Base-by-base conservation (phyloP, 2,329 filamentous ascomycete genomes). In the Cercospora zeina region DNA sequence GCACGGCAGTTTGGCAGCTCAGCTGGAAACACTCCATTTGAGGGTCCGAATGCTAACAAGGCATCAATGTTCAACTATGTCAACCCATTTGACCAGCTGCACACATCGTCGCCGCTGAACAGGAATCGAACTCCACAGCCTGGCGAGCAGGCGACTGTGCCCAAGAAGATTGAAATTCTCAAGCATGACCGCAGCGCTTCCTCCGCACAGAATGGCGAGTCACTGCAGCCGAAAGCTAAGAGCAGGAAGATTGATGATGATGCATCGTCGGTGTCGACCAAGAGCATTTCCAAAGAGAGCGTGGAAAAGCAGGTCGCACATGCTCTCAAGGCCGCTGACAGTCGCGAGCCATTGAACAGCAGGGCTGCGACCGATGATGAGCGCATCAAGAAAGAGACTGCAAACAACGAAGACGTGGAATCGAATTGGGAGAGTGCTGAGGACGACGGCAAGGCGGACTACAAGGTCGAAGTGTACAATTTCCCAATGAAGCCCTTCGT, bases 401-500 rank as follows among this genome's bases (percentile, higher is more conserved):
- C 83, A 39, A 80, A 77, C 55, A 76, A 81, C 51, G 89, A 87
- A n/a, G 92, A 96, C 67, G 66, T 73, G 3, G 71, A 72, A 53
- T 73, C 72, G 7, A 93, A 88, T 77, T 96, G 92, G 92, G 92
- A 96, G 80, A 96, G 88, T 67, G 90, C 89, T 3, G 91, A 93
- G 70, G 85, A 85, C 59, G 87, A 88, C 65, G 88, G 89, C 51
- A 89, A 91, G 74, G 87, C 89, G 68, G 86, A 87, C 62, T 83
- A 47, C 24, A 86, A 96, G 39, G 74, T 77, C n/a, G 69, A 70
- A 73, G 93, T 97, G 51, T 95, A 90, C 80, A 96, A 96, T 76
- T 96, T 99, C 76, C 95, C 95, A 14, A 91, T 99, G 88, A 91
- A 89, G 76, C 95, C 95, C 3, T 99, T 96, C 83, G 93, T 96